A percentile compares a stretch with the other conserved stretches of the same genome.
Conservation (phyloP, 345 rosid genomes). For the Noccaea bulbosa region DNA sequence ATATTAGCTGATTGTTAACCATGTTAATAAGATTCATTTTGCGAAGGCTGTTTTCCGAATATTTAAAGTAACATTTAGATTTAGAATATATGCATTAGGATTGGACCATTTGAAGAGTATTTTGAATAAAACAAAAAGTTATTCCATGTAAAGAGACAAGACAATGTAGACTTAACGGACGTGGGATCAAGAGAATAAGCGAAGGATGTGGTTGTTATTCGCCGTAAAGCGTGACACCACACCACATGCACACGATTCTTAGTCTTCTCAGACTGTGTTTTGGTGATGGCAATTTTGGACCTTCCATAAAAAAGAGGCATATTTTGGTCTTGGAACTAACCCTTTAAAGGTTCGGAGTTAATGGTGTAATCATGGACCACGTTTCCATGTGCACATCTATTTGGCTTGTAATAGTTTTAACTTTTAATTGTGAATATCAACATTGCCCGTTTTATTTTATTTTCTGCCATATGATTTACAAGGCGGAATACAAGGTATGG, state of each 20-base stretch:
- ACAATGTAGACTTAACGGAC: constrained; percentile 8
- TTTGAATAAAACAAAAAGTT: background rate
- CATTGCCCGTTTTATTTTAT: no score
- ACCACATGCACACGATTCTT: constrained; percentile 1
- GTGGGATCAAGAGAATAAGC: constrained; percentile 7
- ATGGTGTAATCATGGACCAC: constrained; percentile 21
- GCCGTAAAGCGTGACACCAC: constrained; percentile 21
- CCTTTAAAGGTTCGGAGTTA: constrained; percentile 10
- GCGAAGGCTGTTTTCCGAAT: constrained; percentile 2
- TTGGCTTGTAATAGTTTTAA: no score
- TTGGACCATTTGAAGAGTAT: constrained; percentile 21
- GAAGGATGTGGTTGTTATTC: constrained; percentile 27
- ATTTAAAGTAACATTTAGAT: constrained; percentile 1
- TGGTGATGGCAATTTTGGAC: constrained; percentile 6
- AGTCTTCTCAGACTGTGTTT: constrained; percentile 7
- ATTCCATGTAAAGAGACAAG: constrained; percentile 1
- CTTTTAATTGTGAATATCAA: no score
- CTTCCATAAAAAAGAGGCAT: background rate
- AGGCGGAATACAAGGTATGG: no score
- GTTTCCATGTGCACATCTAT: constrained; percentile 4
- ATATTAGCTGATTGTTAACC: background rate
- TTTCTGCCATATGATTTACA: no score
- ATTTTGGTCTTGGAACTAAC: constrained; percentile 26
- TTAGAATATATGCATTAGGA: constrained; percentile 22
- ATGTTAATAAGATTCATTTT: constrained; percentile 13